A percentile compares a stretch with the other conserved stretches of the same genome.
Evolutionary conservation across 2,329 filamentous ascomycete species (phyloP).

Genomic region (Mycosphaerella sp.): DNA sequence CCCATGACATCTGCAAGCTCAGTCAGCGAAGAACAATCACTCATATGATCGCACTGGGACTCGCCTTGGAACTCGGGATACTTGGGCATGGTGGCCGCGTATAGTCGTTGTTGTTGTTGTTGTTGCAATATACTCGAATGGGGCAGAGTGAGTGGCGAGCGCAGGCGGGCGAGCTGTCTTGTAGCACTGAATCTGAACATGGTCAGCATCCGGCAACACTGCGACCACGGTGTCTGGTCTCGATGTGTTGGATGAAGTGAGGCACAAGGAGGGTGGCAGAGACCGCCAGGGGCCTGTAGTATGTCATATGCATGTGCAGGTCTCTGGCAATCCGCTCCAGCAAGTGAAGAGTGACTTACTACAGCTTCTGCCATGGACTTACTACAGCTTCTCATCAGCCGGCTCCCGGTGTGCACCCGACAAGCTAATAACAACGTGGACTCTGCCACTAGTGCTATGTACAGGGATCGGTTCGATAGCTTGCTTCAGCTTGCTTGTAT

Average conservation of each 20-base stretch:
- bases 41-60: not conserved
- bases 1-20: conserved; percentile 13
- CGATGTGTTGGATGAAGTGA: not conserved
- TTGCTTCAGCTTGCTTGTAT: not conserved
- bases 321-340: not conserved
- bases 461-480: not conserved
- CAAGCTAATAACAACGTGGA: not conserved
- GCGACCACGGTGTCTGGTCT: not conserved
- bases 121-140: not conserved
- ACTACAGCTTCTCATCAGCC: not conserved
- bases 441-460: not conserved
- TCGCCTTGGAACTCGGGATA: not conserved
- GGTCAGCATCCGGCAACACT: not conserved
- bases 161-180: not conserved
- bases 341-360: not conserved
- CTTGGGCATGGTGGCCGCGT: not conserved
- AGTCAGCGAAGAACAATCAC: not conserved
- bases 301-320: too few relatives aligned
- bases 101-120: not conserved
- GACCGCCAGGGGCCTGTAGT: too few relatives aligned
- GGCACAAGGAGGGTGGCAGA: too few relatives aligned
- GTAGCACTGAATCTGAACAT: not conserved
- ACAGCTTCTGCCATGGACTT: not conserved
- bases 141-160: not conserved
- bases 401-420: not conserved